Base-by-base conservation (phyloP, 805 yeast species). In the Saccharomycodes ludwigii region DNA sequence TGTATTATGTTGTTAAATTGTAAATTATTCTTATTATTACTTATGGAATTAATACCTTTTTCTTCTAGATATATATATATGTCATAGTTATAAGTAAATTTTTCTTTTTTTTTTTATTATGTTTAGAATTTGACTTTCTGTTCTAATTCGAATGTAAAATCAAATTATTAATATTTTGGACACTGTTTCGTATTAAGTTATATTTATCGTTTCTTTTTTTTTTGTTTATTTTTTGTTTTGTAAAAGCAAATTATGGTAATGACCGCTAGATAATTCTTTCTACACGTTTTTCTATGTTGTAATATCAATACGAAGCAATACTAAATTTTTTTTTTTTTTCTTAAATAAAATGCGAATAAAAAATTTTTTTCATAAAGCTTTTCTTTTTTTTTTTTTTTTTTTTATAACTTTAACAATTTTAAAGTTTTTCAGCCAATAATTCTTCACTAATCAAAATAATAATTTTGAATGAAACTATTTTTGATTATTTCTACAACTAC, bases 1-100 rank as follows among this genome's bases (percentile, higher is more conserved):
- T 85, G 40, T 64, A 65, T 46, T 56, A 54, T 17, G 63, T 71
- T 14, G 65, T 76, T 15, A 26, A 30, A 12, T 31, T 34, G 20
- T 34, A 19, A 34, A 3, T n/a, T n/a, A n/a, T n/a, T n/a, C n/a
- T n/a, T n/a, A 15, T 24, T 15, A n/a, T 16, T 6, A 27, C 3
- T 16, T 7, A 20, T 11, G 4, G 16, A 12, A 11, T 17, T 12
- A 6, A 6, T 11, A 4, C 12, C 14, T 13, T 4, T 4, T 11
- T n/a, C 14, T 14, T 34, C 29, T 32, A 31, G 24, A 24, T 13
- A 13, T 18, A 18, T 21, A 18, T 32, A 17, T 18, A n/a, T n/a
- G n/a, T n/a, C n/a, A n/a, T 14, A 12, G 2, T 14, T 11, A 14
- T 12, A 24, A 4, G 10, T 25, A 18, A 15, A 5, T 15, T 11